Base-by-base conservation (phyloP, 1,139 yeast genomes). In the Petasospora rhodanensis region DNA sequence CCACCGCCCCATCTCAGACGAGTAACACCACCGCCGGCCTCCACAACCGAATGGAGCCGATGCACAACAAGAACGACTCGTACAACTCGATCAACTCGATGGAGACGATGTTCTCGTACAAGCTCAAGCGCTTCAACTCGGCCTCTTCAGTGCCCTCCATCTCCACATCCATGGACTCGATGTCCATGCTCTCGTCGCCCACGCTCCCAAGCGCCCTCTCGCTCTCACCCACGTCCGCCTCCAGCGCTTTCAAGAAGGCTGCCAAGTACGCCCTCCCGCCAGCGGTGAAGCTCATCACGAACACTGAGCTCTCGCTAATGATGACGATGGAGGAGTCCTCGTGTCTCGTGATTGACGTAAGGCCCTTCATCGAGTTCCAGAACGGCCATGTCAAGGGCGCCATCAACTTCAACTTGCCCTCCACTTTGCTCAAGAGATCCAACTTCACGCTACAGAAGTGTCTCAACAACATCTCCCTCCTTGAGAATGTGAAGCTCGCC, bases 391-490 rank as follows among this genome's bases (percentile, higher is more conserved):
- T 85, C 12, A 49, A 47, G n/a, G 59, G 68, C 28, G 71, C 95
- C 2, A 61, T 80, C 27, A 81, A 81, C 51, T 68, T 84, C 22
- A 80, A 89, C 50, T 62, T 84, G 16, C 95, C 95, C 2, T 76
- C 91, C 14, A 84, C 95, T 1, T 63, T 85, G 29, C 60, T 85
- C 43, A 80, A 80, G 52, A 69, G 95, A 42, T 66, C 73, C 23
- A 76, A 73, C 38, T 83, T 79, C 50, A 71, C 73, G 13, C 61
- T 83, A 45, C 62, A 36, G 59, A 79, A 45, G 70, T 54, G 58
- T 47, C 29, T 62, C 14, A 54, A 49, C 25, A 60, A 55, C 40
- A 42, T 57, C 35, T 52, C 61, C 2, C 29, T 45, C 4, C 30
- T 51, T 29, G 78, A 72, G 35, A 64, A 62, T 44, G 29, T 35